These are phyloP conservation scores for Sicyos edulis DNA, from an alignment of 306 rosid species.

Conservation along the genomic window DNA sequence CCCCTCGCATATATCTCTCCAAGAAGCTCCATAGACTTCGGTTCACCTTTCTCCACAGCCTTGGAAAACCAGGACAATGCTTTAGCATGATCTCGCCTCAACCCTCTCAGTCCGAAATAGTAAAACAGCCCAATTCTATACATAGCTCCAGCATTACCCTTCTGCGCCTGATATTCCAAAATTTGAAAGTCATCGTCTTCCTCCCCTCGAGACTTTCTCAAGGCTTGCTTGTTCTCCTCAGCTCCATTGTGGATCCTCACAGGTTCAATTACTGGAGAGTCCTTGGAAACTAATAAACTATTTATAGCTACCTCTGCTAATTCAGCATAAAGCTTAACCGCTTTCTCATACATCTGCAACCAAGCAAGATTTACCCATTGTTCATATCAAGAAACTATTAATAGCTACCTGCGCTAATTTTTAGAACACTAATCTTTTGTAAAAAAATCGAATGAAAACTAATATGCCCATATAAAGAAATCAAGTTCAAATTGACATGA, in stretches of 20 bases:
- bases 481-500: too few species aligned
- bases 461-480: too few species aligned
- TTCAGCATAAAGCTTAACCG: conserved; percentile 75
- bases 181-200: conserved; percentile 94
- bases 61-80: conserved; percentile 81
- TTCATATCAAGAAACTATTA: background rate
- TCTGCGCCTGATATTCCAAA: conserved; percentile 90
- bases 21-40: conserved; percentile 87
- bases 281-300: conserved; percentile 74
- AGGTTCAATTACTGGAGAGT: conserved; percentile 83
- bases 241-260: conserved; percentile 84
- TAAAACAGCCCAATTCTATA: conserved; percentile 88
- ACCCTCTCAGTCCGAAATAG: conserved; percentile 88
- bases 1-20: conserved; percentile 97
- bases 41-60: conserved; percentile 94
- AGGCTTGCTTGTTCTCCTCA: conserved; percentile 90
- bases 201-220: conserved; percentile 84
- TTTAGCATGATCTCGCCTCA: conserved; percentile 83
- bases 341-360: conserved; percentile 73
- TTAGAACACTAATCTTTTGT: too few species aligned
- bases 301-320: conserved; percentile 85
- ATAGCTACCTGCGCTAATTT: too few species aligned
- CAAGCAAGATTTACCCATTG: conserved; percentile 8
- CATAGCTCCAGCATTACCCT: conserved; percentile 92
- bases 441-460: too few species aligned